Conservation (phyloP, 1,284 basidiomycete species). For the Ustilago crameri region DNA sequence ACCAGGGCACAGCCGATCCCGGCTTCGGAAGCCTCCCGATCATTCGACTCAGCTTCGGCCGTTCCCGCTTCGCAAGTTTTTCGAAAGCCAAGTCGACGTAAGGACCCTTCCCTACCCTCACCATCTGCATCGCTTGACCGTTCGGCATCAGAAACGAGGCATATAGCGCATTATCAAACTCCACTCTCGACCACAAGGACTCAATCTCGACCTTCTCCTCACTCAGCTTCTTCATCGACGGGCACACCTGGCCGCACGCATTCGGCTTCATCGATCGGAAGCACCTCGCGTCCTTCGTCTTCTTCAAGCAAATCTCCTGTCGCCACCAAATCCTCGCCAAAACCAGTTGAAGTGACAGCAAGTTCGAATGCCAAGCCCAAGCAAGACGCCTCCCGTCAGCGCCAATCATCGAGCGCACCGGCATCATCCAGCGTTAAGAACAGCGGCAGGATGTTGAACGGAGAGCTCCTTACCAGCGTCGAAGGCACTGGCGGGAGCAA, state of each 20-base stretch:
- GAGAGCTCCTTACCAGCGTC: slow-evolving; percentile 5
- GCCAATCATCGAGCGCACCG: slow-evolving; percentile 2
- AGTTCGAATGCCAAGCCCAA: slow-evolving; percentile 9
- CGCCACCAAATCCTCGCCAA: not conserved
- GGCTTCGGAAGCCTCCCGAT: slow-evolving; percentile 28
- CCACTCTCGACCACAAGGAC: not conserved
- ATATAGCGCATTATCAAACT: not conserved
- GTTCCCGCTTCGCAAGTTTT: not conserved
- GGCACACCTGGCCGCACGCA: slow-evolving; percentile 2
- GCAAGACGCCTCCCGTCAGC: slow-evolving; percentile 2
- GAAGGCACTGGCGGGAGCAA: slow-evolving; percentile 7
- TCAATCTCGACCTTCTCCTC: not conserved
- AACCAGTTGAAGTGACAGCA: not conserved
- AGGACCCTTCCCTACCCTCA: not conserved
- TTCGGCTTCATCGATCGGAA: slow-evolving; percentile 13
- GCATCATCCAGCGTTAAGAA: not conserved
- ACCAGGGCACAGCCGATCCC: slow-evolving; percentile 13
- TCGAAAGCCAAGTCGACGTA: not conserved
- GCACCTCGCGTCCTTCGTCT: not conserved
- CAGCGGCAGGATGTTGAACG: slow-evolving; percentile 18
- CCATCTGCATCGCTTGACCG: not conserved
- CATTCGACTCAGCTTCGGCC: slow-evolving; percentile 12
- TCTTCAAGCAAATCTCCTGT: slow-evolving; percentile 1
- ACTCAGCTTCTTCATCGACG: not conserved
- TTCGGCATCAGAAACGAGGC: not conserved